These are phyloP conservation scores for Collybia mongolica DNA, from an alignment of 768 basidiomycete species.

Conservation along the genomic window DNA sequence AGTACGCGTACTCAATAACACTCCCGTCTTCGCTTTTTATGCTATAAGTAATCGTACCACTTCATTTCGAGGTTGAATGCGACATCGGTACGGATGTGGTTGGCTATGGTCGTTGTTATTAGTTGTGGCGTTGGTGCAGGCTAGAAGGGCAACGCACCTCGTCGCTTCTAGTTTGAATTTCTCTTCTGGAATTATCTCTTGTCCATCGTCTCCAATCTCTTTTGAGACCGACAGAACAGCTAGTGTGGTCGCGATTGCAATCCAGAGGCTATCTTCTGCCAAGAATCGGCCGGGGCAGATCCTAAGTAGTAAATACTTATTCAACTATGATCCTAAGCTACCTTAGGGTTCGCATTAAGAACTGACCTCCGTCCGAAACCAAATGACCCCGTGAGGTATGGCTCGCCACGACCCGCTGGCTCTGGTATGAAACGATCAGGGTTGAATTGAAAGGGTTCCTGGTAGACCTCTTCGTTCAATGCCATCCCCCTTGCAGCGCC, in stretches of 20 bases:
- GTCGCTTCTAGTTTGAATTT: slow-evolving; percentile 15
- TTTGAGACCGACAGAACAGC: slow-evolving; percentile 35
- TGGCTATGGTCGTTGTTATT: neutral
- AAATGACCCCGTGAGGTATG: slow-evolving; percentile 12
- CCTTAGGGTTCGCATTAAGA: neutral
- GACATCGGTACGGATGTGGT: too few species aligned
- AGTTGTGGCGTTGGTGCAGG: too few species aligned
- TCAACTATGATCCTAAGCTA: neutral
- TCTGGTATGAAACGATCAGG: slow-evolving; percentile 38
- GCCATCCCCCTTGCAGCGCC: slow-evolving; percentile 32
- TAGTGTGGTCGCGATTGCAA: slow-evolving; percentile 15
- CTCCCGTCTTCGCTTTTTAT: too few species aligned
- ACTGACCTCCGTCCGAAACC: slow-evolving; percentile 24
- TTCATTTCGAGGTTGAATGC: too few species aligned
- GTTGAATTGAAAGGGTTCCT: slow-evolving; percentile 35
- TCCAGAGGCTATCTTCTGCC: slow-evolving; percentile 37
- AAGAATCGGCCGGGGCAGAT: slow-evolving; percentile 42
- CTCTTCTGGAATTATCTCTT: slow-evolving; percentile 33
- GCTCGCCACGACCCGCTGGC: slow-evolving; percentile 14
- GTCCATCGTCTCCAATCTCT: slow-evolving; percentile 28
- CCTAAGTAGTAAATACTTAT: slow-evolving; percentile 9
- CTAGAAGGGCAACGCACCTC: slow-evolving; percentile 14
- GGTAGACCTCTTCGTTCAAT: slow-evolving; percentile 34
- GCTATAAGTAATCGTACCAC: too few species aligned
- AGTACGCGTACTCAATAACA: too few species aligned